Base-by-base conservation (phyloP, 2,329 filamentous ascomycete species). In the Cephalotrichum gorgonifer region DNA sequence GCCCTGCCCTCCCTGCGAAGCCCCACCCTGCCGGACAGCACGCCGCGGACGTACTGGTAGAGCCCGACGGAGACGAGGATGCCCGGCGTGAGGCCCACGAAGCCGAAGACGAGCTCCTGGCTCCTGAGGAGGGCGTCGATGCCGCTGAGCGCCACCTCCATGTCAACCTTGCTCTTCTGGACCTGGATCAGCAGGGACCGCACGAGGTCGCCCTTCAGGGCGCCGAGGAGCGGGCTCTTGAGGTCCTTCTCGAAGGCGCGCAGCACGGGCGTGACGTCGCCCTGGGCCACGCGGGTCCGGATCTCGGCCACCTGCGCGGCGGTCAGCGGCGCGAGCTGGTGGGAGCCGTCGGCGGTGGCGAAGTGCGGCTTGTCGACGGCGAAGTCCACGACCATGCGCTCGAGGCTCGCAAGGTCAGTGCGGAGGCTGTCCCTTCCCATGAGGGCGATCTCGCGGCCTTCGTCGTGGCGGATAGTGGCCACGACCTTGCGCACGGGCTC, bases 371-470 rank as follows among this genome's bases (percentile, higher is more conserved):
- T 88, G 57, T 95, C 89, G 9, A 83, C 70, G 4, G 90, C 87
- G 69, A 98, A 98, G 56, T 97, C 93, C 33, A 98, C 85, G 4
- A 98, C 94, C 93, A 98, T 98, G 44, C 93, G 84, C 64, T 98
- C 91, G 28, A 98, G 71, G 60, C 89, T 96, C 48, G 89, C 88
- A 28, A 88, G 81, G 62, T 98, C 93, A 1, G 90, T 89, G 62
- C 85, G 83, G 22, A 98, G 76, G 56, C 89, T 96, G 56, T 91
- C 85, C 51, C 88, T 87, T 68, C 89, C 96, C 86, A 98, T 93
- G 55, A 98, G 86, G 42, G 91, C 93, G 55, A 98, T 91, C 62
- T 97, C 91, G 61, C 88, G 95, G 56, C 83, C 85, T 58, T 87
- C 82, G 59, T 97, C 88, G 63, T 97, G 93, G 5, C 91, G 83